Evolutionary conservation across 805 yeast species (phyloP).

Genomic region (Kluyveromyces siamensis): DNA sequence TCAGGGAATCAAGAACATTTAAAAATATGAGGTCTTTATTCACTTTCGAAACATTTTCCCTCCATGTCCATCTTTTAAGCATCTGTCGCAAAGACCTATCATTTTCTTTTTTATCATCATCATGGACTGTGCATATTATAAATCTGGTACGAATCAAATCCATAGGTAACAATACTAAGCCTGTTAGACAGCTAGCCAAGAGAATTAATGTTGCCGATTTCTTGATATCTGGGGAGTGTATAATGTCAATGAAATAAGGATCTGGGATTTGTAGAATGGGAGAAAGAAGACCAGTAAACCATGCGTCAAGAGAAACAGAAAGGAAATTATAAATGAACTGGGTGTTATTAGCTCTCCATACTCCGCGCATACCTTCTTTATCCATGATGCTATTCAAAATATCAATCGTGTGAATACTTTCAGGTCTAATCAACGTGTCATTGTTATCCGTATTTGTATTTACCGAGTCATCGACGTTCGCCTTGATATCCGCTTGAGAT

Average conservation of each 20-base stretch:
- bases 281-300: constrained; percentile 84
- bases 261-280: constrained; percentile 80
- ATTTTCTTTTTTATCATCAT: constrained; percentile 10
- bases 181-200: constrained; percentile 63
- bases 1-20: constrained; percentile 54
- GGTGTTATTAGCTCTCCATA: constrained; percentile 69
- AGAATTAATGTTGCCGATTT: constrained; percentile 60
- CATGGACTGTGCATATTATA: constrained; percentile 56
- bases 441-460: constrained; percentile 24
- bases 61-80: constrained; percentile 37
- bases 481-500: constrained; percentile 10
- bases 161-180: constrained; percentile 66
- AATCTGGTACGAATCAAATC: constrained; percentile 73
- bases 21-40: constrained; percentile 60
- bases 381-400: constrained; percentile 55
- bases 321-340: constrained; percentile 71
- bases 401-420: constrained; percentile 54
- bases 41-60: constrained; percentile 35
- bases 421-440: constrained; percentile 46
- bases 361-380: constrained; percentile 62
- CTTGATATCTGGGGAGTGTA: constrained; percentile 71
- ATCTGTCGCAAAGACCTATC: constrained; percentile 68
- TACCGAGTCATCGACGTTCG: constrained; percentile 10
- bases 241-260: constrained; percentile 74
- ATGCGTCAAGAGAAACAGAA: constrained; percentile 71